Conservation (phyloP, 78 protist species). For the Monocercomonoides exilis region DNA sequence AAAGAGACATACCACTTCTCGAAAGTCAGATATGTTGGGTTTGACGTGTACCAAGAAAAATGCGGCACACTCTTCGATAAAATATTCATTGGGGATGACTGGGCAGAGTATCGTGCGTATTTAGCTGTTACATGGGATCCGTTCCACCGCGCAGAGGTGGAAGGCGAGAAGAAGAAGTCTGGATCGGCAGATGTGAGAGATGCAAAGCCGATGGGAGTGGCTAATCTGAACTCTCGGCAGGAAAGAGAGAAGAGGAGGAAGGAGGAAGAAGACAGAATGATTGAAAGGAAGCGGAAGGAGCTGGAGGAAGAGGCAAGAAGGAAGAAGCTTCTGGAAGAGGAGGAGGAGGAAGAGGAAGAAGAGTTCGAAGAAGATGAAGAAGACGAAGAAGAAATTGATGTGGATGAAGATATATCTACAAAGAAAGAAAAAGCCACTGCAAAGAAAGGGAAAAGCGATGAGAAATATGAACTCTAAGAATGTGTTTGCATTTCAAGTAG, state of each 20-base stretch:
- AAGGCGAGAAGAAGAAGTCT: neutral
- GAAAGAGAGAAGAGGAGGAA: no score
- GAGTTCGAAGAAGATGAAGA: neutral
- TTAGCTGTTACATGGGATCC: neutral
- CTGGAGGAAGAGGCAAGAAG: neutral
- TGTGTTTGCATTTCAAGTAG: no score
- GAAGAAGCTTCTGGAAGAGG: neutral
- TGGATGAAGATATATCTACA: neutral
- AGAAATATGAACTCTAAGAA: no score
- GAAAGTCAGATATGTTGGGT: neutral
- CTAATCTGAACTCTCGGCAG: no score
- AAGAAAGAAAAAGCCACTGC: neutral
- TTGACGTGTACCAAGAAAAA: conserved; percentile 53
- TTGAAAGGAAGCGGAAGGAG: neutral
- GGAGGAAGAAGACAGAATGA: neutral
- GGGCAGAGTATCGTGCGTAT: conserved; percentile 40
- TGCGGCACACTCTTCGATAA: conserved; percentile 94
- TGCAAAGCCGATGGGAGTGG: no score
- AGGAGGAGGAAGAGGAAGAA: neutral
- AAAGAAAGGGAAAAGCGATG: no score
- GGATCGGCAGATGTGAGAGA: no score
- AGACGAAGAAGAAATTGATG: neutral
- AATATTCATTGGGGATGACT: conserved; percentile 73
- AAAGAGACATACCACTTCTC: neutral
- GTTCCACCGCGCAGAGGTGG: neutral